A percentile compares a stretch with the other conserved stretches of the same genome.
These are phyloP conservation scores for Neonectria ditissima DNA, from an alignment of 2,329 filamentous ascomycete species.

Conservation along the genomic window DNA sequence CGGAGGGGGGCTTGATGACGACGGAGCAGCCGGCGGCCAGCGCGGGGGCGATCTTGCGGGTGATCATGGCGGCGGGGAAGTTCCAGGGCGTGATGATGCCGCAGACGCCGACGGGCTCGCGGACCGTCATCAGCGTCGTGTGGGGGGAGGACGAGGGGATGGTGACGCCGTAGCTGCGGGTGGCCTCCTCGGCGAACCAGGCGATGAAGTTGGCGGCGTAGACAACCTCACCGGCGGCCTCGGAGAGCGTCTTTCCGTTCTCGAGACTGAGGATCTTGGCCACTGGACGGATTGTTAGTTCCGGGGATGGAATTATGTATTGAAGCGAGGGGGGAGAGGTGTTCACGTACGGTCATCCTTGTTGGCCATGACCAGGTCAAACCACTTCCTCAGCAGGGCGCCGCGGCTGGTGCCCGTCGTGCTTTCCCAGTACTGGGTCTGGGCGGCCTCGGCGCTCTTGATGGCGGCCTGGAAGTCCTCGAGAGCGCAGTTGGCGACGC, in stretches of 20 bases:
- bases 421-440: slow-evolving; percentile 43
- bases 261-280: slow-evolving; percentile 58
- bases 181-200: slow-evolving; percentile 66
- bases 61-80: slow-evolving; percentile 47
- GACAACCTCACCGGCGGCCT: slow-evolving; percentile 66
- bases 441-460: slow-evolving; percentile 42
- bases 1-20: slow-evolving; percentile 78
- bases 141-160: slow-evolving; percentile 69
- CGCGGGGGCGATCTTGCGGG: slow-evolving; percentile 61
- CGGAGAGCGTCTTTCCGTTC: slow-evolving; percentile 67
- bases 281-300: slow-evolving; percentile 34
- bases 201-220: slow-evolving; percentile 65
- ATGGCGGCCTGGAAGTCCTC: slow-evolving; percentile 45
- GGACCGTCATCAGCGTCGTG: slow-evolving; percentile 75
- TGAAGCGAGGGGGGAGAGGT: too few species aligned
- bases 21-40: slow-evolving; percentile 83
- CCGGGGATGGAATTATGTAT: slow-evolving; percentile 1
- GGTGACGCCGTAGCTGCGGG: slow-evolving; percentile 67
- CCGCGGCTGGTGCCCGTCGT: slow-evolving; percentile 45
- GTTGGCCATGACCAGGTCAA: slow-evolving; percentile 43
- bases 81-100: slow-evolving; percentile 61
- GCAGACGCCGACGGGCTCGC: slow-evolving; percentile 56
- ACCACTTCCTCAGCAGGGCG: slow-evolving; percentile 45
- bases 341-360: slow-evolving; percentile 42
- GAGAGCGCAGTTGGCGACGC: slow-evolving; percentile 44